Percentiles rank a stretch among this genome's conserved stretches.
Evolutionary conservation across 306 rosid species (phyloP).

Genomic region (Mucuna pruriens): DNA sequence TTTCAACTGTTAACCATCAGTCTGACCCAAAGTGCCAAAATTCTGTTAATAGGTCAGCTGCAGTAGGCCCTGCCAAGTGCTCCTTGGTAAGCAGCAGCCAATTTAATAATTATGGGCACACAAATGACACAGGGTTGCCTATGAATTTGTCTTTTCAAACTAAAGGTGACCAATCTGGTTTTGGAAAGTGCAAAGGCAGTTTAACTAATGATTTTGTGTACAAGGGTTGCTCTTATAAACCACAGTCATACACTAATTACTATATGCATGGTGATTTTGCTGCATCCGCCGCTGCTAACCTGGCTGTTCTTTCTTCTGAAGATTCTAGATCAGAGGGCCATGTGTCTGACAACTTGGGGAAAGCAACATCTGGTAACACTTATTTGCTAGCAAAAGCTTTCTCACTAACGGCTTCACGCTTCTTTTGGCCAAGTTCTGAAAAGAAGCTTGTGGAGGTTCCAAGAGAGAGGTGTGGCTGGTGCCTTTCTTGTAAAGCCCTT

Average conservation of each 20-base stretch:
- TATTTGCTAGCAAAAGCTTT: conserved; percentile 79
- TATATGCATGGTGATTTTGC: conserved; percentile 92
- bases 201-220: conserved; percentile 50
- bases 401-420: conserved; percentile 78
- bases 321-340: conserved; percentile 67
- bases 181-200: conserved; percentile 48
- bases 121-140: conserved; percentile 40
- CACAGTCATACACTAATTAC: conserved; percentile 73
- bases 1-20: conserved; percentile 44
- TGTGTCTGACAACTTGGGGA: conserved; percentile 57
- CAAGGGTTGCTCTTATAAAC: conserved; percentile 69
- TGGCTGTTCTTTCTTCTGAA: conserved; percentile 75
- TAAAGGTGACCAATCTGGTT: conserved; percentile 45
- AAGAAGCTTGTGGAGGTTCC: conserved; percentile 91
- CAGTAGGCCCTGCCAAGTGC: conserved; percentile 38
- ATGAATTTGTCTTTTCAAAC: conserved; percentile 49
- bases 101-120: conserved; percentile 38
- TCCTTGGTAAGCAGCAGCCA: conserved; percentile 50
- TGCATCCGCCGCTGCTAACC: conserved; percentile 88
- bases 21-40: conserved; percentile 41
- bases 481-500: conserved; percentile 80
- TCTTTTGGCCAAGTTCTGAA: conserved; percentile 93
- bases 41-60: conserved; percentile 48
- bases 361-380: conserved; percentile 57
- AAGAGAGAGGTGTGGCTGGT: conserved; percentile 99